Conservation (phyloP, 192 early-diverging fungal genomes). For the Coemansia sp. region DNA sequence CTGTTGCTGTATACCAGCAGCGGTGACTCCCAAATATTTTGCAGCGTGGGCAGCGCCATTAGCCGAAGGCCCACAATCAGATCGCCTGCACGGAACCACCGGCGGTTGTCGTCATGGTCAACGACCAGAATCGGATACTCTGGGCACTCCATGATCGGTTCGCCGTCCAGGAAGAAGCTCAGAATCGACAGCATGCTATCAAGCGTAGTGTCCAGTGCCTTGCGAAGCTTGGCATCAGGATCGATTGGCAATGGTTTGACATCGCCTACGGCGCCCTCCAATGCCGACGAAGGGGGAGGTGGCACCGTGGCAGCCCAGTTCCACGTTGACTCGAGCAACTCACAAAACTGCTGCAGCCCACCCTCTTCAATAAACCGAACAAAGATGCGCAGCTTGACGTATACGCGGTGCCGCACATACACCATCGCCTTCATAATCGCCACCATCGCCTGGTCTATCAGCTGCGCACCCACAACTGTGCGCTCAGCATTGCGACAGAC, state of each 20-base stretch:
- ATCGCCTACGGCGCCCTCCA: neutral
- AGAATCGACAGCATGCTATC: constrained; percentile 60
- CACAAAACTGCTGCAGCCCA: constrained; percentile 33
- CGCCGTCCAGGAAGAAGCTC: constrained; percentile 66
- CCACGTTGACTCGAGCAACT: constrained; percentile 37
- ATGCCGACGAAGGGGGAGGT: neutral
- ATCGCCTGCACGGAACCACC: constrained; percentile 73
- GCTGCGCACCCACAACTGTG: constrained; percentile 28
- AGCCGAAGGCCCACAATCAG: constrained; percentile 67
- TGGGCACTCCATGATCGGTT: constrained; percentile 73
- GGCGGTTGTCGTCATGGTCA: constrained; percentile 41
- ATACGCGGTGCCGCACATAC: constrained; percentile 47
- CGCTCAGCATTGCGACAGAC: constrained; percentile 22
- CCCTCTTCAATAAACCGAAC: constrained; percentile 31
- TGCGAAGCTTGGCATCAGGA: constrained; percentile 22
- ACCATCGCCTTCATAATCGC: constrained; percentile 49
- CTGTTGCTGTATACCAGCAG: constrained; percentile 57
- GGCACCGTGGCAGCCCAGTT: constrained; percentile 45
- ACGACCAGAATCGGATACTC: constrained; percentile 32
- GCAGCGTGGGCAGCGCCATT: constrained; percentile 60
- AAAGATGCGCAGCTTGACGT: constrained; percentile 48
- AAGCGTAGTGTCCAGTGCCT: constrained; percentile 31
- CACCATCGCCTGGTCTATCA: constrained; percentile 44
- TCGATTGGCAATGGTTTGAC: constrained; percentile 3
- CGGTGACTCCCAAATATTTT: constrained; percentile 63